Percentiles rank a stretch among this genome's conserved stretches.
Conservation (phyloP, 2,329 filamentous ascomycete genomes). For the Aureobasidium sp. region DNA sequence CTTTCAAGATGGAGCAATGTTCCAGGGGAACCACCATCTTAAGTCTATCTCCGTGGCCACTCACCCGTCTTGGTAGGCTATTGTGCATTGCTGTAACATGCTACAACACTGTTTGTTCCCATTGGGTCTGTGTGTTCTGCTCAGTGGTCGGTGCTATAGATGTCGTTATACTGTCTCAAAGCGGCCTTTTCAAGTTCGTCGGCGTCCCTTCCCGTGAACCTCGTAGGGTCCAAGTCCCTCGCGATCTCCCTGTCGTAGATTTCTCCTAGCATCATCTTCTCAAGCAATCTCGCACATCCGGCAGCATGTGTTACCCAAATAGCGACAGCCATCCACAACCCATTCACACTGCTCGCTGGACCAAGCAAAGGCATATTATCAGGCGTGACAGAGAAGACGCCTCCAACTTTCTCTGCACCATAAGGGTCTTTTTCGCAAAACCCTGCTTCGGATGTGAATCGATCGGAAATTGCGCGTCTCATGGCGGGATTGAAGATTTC, state of each 20-base stretch:
- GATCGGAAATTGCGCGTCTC: not conserved
- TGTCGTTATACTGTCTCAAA: not conserved
- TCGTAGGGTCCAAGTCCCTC: not conserved
- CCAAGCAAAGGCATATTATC: slow-evolving; percentile 32
- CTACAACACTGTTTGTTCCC: not conserved
- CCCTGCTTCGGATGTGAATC: not conserved
- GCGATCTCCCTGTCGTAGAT: not conserved
- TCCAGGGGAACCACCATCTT: no score
- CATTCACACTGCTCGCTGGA: slow-evolving; percentile 20
- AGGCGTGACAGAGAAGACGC: slow-evolving; percentile 31
- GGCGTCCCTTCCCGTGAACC: not conserved
- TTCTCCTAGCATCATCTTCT: slow-evolving; percentile 13
- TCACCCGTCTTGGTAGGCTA: not conserved
- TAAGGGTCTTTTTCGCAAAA: not conserved
- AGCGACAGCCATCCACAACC: slow-evolving; percentile 29
- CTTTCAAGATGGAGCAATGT: not conserved
- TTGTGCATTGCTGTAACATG: not conserved
- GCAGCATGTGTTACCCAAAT: slow-evolving; percentile 34
- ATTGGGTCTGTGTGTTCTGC: no score
- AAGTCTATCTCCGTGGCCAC: not conserved
- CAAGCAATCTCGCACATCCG: slow-evolving; percentile 26
- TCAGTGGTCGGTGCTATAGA: not conserved
- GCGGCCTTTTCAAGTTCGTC: not conserved
- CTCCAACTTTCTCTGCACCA: slow-evolving; percentile 21
- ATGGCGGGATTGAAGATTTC: not conserved